phyloP scores from a whole-genome alignment of 257 asterid genomes.

The Thymus quinquecostatus region DNA sequence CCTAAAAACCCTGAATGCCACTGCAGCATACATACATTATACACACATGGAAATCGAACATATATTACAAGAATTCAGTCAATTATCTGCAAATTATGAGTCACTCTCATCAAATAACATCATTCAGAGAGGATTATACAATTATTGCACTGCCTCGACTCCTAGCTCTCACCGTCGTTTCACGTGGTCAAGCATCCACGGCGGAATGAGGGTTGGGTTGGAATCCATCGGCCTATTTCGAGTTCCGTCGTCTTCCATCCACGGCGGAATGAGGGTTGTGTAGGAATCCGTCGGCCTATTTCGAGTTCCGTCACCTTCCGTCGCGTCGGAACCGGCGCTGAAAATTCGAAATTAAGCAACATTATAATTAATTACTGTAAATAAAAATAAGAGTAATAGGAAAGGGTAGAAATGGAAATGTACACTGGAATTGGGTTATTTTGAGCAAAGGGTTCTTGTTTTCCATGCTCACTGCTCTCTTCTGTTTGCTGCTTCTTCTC shows the following conservation, averaged over 20 bases:
- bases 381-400: neutral
- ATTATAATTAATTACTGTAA: too few species aligned
- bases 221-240: neutral
- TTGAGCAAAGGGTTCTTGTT: neutral
- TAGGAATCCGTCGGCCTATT: neutral
- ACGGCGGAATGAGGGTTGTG: conserved; percentile 31
- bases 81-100: neutral
- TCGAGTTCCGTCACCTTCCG: conserved; percentile 7
- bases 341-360: neutral
- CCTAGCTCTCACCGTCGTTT: neutral
- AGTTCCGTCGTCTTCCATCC: conserved; percentile 20
- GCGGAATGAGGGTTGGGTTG: conserved; percentile 25
- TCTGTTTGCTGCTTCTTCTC: conserved; percentile 25
- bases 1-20: neutral
- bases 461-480: conserved; percentile 7
- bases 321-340: conserved; percentile 13
- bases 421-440: conserved; percentile 17
- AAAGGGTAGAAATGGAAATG: neutral
- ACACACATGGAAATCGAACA: too few species aligned
- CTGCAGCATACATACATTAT: too few species aligned
- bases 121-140: neutral
- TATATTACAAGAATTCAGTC: too few species aligned
- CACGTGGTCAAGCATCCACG: conserved; percentile 33
- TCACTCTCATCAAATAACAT: neutral
- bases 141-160: neutral